Evolutionary conservation across 768 basidiomycete genomes (phyloP), one percentile per base, ranked within the genome.

Genomic region (Serpula lacrymans): DNA sequence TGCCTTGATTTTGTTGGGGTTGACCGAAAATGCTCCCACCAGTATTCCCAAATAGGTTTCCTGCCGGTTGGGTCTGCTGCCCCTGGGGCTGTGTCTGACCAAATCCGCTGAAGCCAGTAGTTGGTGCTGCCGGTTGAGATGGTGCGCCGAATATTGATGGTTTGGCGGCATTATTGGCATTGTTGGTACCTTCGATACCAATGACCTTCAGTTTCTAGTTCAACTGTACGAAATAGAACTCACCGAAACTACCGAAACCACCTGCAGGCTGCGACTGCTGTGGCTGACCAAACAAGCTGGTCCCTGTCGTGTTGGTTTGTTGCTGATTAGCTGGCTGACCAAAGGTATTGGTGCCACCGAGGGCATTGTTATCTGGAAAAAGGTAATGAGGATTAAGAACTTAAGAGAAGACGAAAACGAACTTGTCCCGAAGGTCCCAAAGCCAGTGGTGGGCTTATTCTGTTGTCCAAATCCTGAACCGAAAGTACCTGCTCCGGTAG

Each of bases 101-200:
- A 62, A 27, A 61, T 12, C 26, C 58, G n/a, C 70, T 67, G 40
- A 71, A 72, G 17, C 60, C 59, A 14, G 63, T 58, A 22, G 62
- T 48, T 22, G 47, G 45, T 8, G 51, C 51, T 3, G 59, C 45
- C 24, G 73, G 66, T 43, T 78, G 73, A 31, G 55, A 49, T 9
- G 72, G 49, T 32, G 67, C 71, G 37, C 78, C 75, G 41, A 81
- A 80, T 18, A 77, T 53, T 12, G 64, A 62, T 5, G 77, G 66
- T 42, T 78, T 77, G 14, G 63, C 44, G 16, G 67, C 52, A 41
- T 59, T 58, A 28, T 56, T 53, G n/a, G n/a, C n/a, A 37, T 52
- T 54, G 37, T 34, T 42, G 6, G 47, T 42, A 43, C 67, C 69
- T 68, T 26, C 17, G 22, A 24, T 13, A 37, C 29, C 4, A 3